Conservation (phyloP, 2,329 filamentous ascomycete species). For the Ophiocordyceps unilateralis region DNA sequence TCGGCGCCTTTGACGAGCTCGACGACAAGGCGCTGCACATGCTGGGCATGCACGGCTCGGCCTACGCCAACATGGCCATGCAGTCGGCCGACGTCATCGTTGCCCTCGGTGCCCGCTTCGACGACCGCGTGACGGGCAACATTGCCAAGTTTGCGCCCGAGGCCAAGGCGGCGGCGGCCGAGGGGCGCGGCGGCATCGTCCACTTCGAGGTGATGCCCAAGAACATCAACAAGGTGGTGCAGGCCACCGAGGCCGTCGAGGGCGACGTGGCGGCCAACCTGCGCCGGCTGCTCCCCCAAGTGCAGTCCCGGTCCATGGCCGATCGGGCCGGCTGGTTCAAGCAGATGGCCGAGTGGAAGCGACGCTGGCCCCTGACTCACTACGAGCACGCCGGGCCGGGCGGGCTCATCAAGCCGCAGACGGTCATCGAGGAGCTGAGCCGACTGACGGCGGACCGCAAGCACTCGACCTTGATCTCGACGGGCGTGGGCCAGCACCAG, state of each 20-base stretch:
- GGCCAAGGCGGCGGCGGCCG: conserved; percentile 67
- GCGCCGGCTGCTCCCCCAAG: conserved; percentile 51
- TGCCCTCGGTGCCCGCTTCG: conserved; percentile 82
- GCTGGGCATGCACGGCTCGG: conserved; percentile 96
- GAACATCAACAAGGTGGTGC: conserved; percentile 99
- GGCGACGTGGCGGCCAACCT: conserved; percentile 79
- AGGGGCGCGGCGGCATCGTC: conserved; percentile 82
- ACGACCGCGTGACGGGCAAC: conserved; percentile 79
- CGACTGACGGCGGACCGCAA: conserved; percentile 67
- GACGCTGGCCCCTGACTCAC: conserved; percentile 66
- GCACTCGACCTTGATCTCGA: conserved; percentile 72
- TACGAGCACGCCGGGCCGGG: conserved; percentile 65
- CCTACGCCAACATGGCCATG: conserved; percentile 96
- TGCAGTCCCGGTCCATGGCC: conserved; percentile 42
- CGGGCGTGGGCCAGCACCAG: conserved; percentile 92
- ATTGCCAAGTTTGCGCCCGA: conserved; percentile 77
- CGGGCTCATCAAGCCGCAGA: conserved; percentile 85
- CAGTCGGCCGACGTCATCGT: conserved; percentile 94
- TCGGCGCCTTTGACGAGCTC: conserved; percentile 83
- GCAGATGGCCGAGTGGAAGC: conserved; percentile 83
- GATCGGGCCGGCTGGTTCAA: conserved; percentile 73
- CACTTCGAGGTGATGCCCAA: conserved; percentile 99
- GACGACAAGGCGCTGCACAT: conserved; percentile 93
- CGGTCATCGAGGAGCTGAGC: conserved; percentile 78
- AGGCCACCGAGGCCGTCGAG: conserved; percentile 88